Evolutionary conservation across 805 yeast species (phyloP).

Genomic region (Saccharomycopsis fibuligera): DNA sequence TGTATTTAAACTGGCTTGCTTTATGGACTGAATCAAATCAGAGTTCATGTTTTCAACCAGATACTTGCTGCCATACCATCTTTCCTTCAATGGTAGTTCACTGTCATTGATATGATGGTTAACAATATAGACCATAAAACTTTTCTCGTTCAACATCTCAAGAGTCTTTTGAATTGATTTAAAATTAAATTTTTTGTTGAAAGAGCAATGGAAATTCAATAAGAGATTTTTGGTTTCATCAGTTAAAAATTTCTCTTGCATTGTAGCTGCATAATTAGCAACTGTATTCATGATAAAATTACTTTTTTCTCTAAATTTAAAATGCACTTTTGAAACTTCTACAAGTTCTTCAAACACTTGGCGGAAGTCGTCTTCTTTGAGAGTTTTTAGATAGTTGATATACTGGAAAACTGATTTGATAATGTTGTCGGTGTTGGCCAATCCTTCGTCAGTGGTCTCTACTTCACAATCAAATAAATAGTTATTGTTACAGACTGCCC

Average conservation of each 20-base stretch:
- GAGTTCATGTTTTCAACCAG: constrained; percentile 38
- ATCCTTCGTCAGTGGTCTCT: constrained; percentile 72
- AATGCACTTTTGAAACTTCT: constrained; percentile 60
- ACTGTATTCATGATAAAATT: constrained; percentile 62
- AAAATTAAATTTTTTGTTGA: constrained; percentile 38
- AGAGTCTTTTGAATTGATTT: constrained; percentile 33
- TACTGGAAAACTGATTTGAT: constrained; percentile 63
- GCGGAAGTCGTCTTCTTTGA: constrained; percentile 56
- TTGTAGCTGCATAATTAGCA: constrained; percentile 52
- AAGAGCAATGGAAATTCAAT: constrained; percentile 3
- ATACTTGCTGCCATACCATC: constrained; percentile 91
- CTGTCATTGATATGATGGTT: constrained; percentile 47
- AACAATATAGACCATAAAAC: constrained; percentile 53
- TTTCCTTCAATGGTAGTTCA: constrained; percentile 45
- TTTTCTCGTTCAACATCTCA: constrained; percentile 45
- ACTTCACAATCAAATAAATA: constrained; percentile 63
- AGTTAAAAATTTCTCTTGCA: constrained; percentile 39
- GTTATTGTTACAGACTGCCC: constrained; percentile 58
- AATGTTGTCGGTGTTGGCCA: constrained; percentile 55
- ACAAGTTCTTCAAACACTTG: constrained; percentile 74
- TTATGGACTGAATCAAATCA: constrained; percentile 32
- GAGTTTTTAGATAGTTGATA: constrained; percentile 41
- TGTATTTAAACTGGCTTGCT: constrained; percentile 27
- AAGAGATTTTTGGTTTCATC: constrained; percentile 4
- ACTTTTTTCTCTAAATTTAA: constrained; percentile 74